Evolutionary conservation across 257 asterid genomes (phyloP).

Genomic region (Perilla frutescens): DNA sequence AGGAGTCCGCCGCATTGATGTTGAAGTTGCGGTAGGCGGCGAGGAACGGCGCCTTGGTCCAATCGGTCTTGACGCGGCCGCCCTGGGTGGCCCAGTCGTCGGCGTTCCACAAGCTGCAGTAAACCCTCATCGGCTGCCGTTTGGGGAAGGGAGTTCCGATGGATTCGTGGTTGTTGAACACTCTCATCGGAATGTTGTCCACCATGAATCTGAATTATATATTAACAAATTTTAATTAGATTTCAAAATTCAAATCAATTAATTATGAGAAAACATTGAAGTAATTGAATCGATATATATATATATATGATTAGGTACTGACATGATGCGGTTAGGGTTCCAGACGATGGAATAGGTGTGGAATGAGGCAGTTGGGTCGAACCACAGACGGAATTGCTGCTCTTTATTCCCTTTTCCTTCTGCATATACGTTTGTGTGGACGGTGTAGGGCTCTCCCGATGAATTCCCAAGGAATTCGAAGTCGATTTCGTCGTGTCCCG

Average conservation of each 20-base stretch:
- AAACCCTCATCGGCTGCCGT: constrained; percentile 22
- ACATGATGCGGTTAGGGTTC: constrained; percentile 35
- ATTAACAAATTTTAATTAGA: not conserved
- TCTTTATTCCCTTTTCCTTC: constrained; percentile 34
- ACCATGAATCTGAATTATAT: constrained; percentile 28
- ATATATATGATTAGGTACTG: not conserved
- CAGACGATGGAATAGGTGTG: constrained; percentile 36
- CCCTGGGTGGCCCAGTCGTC: constrained; percentile 21
- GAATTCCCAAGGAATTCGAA: constrained; percentile 33
- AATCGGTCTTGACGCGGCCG: constrained; percentile 28
- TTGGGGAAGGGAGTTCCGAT: constrained; percentile 33
- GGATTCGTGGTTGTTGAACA: constrained; percentile 31
- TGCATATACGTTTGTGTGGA: constrained; percentile 33
- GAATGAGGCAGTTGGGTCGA: constrained; percentile 27
- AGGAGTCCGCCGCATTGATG: not conserved
- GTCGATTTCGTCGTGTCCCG: constrained; percentile 35
- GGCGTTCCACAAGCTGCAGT: constrained; percentile 35
- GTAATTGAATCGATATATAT: no score
- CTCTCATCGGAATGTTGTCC: constrained; percentile 32
- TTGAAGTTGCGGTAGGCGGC: constrained; percentile 32
- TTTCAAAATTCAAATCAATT: no score
- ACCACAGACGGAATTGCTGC: constrained; percentile 36
- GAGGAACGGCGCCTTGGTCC: constrained; percentile 28
- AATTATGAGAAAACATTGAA: no score
- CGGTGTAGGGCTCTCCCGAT: constrained; percentile 31